phyloP scores from a whole-genome alignment of 306 rosid genomes.

The Quercus rubra region DNA sequence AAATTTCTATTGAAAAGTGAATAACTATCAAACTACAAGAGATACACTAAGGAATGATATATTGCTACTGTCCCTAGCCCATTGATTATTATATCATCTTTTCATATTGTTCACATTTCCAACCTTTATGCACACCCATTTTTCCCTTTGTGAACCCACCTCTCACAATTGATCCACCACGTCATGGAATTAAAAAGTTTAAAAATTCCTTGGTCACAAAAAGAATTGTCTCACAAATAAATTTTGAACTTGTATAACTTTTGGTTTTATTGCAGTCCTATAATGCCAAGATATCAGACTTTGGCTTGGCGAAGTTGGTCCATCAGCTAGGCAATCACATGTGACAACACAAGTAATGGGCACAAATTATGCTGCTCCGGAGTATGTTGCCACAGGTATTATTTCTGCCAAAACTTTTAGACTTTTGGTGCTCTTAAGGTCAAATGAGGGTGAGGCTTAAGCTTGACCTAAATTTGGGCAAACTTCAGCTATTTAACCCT shows the following conservation, averaged over 20 bases:
- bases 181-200: too few relatives aligned
- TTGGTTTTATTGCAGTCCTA: constrained; percentile 50
- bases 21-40: background rate
- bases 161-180: too few relatives aligned
- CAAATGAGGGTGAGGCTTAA: background rate
- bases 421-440: background rate
- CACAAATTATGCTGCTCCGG: constrained; percentile 92
- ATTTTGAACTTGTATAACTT: constrained; percentile 8
- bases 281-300: constrained; percentile 88
- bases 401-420: background rate
- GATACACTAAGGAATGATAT: background rate
- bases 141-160: too few relatives aligned
- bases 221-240: background rate
- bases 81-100: background rate
- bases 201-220: too few relatives aligned
- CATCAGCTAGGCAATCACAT: constrained; percentile 94
- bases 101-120: background rate
- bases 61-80: background rate
- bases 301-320: constrained; percentile 92
- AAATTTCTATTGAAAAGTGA: constrained; percentile 9
- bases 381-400: constrained; percentile 78
- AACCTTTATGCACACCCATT: too few relatives aligned
- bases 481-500: background rate
- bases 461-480: background rate
- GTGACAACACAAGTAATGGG: constrained; percentile 92